Evolutionary conservation across 2,329 filamentous ascomycete genomes (phyloP), one percentile per base, ranked within the genome.

Genomic region (Mariannaea elegans): DNA sequence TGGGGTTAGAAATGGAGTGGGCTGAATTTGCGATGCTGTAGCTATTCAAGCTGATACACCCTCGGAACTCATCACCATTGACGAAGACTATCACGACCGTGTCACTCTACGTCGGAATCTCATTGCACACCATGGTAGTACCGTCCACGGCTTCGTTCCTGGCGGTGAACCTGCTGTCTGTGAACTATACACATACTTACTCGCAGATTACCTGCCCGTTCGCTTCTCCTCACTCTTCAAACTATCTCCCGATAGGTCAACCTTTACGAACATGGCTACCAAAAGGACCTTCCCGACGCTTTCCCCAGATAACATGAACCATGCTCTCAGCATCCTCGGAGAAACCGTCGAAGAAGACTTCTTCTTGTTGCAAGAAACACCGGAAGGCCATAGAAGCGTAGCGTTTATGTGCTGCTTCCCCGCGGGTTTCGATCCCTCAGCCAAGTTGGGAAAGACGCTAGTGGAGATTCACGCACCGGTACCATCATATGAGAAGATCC

Each of bases 291-390:
- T 61, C 27, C 70, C 78, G 0, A 65, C 73, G 1, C 14, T 66
- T 0, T 67, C 74, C 1, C 71, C 74, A 0, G 31, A 59, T 1
- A 75, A 79, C 23, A 61, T 73, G 0, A 53, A 72, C 2, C 71
- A 71, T 0, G 76, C 78, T 4, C 73, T 85, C 14, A 68, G 74
- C 14, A 69, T 74, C 7, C 69, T 85, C 1, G 81, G 77, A n/a
- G 78, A 82, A 66, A 84, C 79, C 0, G 76, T 86, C 2, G 84
- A 86, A 57, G 84, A 86, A 52, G 84, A 87, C 62, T 64, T 87
- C 18, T 84, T 87, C 50, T 70, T 86, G 2, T 72, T 85, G 6
- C 73, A 74, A 18, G 76, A 78, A 46, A 80, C 78, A 7, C 69
- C 73, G 0, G 66, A 73, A 2, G 77, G 80, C 1, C 82, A 85